Base-by-base conservation (phyloP, 805 yeast species). In the Wickerhamiella musiphila region DNA sequence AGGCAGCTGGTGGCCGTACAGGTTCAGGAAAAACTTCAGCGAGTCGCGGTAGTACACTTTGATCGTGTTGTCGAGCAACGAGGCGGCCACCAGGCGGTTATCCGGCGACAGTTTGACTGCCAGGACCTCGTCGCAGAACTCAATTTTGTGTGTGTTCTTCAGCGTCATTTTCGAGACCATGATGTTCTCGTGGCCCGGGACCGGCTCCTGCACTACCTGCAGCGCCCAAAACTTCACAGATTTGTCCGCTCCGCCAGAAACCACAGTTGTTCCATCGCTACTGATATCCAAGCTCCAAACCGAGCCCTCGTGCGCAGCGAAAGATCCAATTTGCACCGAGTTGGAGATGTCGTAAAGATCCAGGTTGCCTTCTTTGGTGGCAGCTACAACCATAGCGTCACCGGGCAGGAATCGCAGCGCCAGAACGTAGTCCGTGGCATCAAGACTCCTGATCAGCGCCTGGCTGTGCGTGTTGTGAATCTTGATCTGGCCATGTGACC, bases 1-100 rank as follows among this genome's bases (percentile, higher is more conserved):
- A 1, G 98, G 98, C 39, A 90, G 65, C 51, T 86, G 90, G 56
- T 90, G 99, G 24, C 99, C 99, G 48, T 90, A 90, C 37, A 90
- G 61, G 47, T 86, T 79, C 41, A 90, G 61, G 56, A 67, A 90
- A 48, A 90, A 77, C 56, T 86, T 90, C 52, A 84, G 63, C 10
- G 92, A 63, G 49, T 86, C 96, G 32, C 73, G 61, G 51, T 76
- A 86, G 47, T 90, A 82, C 13, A 90, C 90, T 56, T 90, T 92
- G 28, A 90, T 94, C n/a, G 94, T 90, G 51, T 77, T 83, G 52
- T 90, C 94, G 42, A 86, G 61, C 34, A 90, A 59, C 2, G 95
- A 78, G 4, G 78, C 77, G 4, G 95, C 93, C 35, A 90, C 55
- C 37, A 63, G 70, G 49, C 66, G 78, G 33, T 70, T 60, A 48